Evolutionary conservation across 2,329 filamentous ascomycete species (phyloP), one percentile per base, ranked within the genome.

Genomic region (Leptoxyphium fumago): DNA sequence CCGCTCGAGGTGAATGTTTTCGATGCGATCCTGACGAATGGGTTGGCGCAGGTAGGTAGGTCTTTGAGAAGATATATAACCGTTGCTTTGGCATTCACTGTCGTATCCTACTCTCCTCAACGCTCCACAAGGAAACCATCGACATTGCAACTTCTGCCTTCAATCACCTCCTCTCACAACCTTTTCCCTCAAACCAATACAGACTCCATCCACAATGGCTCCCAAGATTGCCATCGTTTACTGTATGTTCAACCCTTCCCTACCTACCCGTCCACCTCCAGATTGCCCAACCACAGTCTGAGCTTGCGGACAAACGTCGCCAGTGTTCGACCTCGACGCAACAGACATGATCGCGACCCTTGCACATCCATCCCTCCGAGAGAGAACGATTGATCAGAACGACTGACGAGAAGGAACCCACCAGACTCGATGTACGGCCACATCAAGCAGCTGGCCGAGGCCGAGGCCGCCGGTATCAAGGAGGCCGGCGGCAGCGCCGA

Each of bases 221-320:
- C 84, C 84, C 65, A 93, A 85, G 73, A 77, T 94, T 62, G 87
- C 87, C 57, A 91, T 94, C 68, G 78, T 94, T 64, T 93, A 78
- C 66, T 84, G 88, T 73, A 55, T 82, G 76, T 40, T 43, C 21
- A 7, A 26, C 36, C 14, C 14, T 15, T 38, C 36, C 14, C 36
- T 15, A 9, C 13, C 11, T 18, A n/a, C n/a, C n/a, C n/a, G n/a
- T n/a, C n/a, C n/a, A n/a, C n/a, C n/a, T n/a, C n/a, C n/a, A n/a
- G n/a, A n/a, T n/a, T n/a, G 36, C 36, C 26, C 32, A 11, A 43
- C 14, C 14, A 8, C 14, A 8, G 15, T 11, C 14, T 17, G 18
- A 17, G 26, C 43, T 10, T 42, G 10, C 15, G 13, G 9, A 29
- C 13, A 14, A 42, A 18, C 29, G 13, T 21, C 26, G 11, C 10